phyloP scores from a whole-genome alignment of 805 yeast genomes.

The Wickerhamiella vanderwaltii region DNA sequence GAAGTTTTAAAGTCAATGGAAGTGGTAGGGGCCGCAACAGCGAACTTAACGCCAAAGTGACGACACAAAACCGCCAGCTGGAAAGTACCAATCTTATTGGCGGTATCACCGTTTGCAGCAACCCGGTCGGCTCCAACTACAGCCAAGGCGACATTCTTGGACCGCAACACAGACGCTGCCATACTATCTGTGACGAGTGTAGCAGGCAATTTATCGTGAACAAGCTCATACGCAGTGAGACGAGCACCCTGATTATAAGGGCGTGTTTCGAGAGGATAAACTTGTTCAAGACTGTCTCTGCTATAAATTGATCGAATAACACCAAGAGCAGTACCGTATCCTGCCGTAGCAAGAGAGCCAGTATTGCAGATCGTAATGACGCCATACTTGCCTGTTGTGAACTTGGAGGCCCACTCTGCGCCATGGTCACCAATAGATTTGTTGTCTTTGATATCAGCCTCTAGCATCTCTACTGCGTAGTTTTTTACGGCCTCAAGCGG shows the following conservation, averaged over 20 bases:
- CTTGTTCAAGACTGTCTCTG: slow-evolving; percentile 47
- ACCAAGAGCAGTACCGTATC: slow-evolving; percentile 95
- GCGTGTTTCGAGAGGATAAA: slow-evolving; percentile 83
- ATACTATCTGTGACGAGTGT: slow-evolving; percentile 84
- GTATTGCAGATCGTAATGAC: slow-evolving; percentile 91
- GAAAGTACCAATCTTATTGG: slow-evolving; percentile 91
- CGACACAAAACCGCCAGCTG: slow-evolving; percentile 70
- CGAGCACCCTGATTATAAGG: slow-evolving; percentile 97
- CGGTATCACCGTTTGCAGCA: slow-evolving; percentile 87
- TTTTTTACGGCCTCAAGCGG: slow-evolving; percentile 14
- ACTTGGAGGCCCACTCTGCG: slow-evolving; percentile 44
- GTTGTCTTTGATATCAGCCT: slow-evolving; percentile 71
- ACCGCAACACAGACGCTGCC: slow-evolving; percentile 63
- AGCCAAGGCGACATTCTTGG: slow-evolving; percentile 68
- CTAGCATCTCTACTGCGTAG: slow-evolving; percentile 41
- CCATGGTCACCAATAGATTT: slow-evolving; percentile 71
- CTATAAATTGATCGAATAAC: slow-evolving; percentile 60
- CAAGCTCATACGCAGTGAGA: slow-evolving; percentile 80
- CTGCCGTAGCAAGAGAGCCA: slow-evolving; percentile 93
- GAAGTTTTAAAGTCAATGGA: slow-evolving; percentile 63
- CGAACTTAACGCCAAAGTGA: slow-evolving; percentile 58
- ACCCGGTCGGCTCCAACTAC: slow-evolving; percentile 95
- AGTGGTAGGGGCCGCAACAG: slow-evolving; percentile 92
- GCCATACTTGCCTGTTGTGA: slow-evolving; percentile 51
- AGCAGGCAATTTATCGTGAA: slow-evolving; percentile 76